Base-by-base conservation (phyloP, 2,329 filamentous ascomycete species). In the Chalaropsis thielavioides region DNA sequence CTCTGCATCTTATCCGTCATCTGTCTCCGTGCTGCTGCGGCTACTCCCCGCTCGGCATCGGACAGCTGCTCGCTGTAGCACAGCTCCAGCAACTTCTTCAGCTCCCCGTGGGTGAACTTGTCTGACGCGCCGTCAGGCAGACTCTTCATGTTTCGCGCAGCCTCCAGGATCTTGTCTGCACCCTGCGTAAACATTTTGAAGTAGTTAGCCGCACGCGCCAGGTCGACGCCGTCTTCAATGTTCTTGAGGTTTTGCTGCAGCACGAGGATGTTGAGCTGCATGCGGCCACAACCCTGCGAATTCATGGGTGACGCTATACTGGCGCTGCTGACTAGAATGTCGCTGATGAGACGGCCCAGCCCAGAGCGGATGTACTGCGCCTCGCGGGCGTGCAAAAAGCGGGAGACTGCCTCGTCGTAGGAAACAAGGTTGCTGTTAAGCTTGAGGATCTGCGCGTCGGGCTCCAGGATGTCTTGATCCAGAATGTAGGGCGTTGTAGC, bases 221-320 rank as follows among this genome's bases (percentile, higher is more conserved):
- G 78, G 65, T 82, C 80, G 2, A 89, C 86, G 8, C 81, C 82
- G 1, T 83, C 79, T 74, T 94, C 90, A 63, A 99, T 86, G 69
- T 95, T 95, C 77, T 96, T 96, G 64, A 99, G 83, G 71, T 96
- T 96, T 73, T 99, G 94, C 75, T 97, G 92, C 62, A 99, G 79
- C 49, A 99, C 94, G 27, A 96, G 81, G 61, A 96, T 90, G 73
- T 99, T 96, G 71, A 97, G 83, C 73, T 67, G 87, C 83, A 99
- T 91, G 44, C 91, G 83, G n/a, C 86, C 84, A 67, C 87, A 89
- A 51, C 94, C 94, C 70, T 88, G 83, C 44, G 76, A 78, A 73
- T 99, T 96, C 85, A 99, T 92, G 7, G 87, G 85, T 61, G 85
- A 84, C 56, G 92, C 88, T 72, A 83, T 82, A 19, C 80, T 77